Conservation (phyloP, 805 yeast genomes). For the Nakazawaea wickerhamii region DNA sequence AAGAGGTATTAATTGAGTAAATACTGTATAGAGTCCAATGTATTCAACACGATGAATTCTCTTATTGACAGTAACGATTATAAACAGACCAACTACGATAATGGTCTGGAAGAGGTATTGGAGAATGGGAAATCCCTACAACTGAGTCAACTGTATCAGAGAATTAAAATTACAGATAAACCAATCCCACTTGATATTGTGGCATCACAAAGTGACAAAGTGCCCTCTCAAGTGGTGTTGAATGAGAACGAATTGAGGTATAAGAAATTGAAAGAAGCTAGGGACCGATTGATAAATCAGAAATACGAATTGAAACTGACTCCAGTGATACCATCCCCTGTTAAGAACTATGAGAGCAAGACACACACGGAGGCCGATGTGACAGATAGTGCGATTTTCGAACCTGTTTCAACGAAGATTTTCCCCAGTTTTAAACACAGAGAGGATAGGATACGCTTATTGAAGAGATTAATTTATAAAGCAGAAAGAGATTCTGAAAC, state of each 20-base stretch:
- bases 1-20: too few relatives aligned
- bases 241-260: background rate
- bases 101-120: background rate
- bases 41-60: background rate
- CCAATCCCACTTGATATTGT: slow-evolving; percentile 12
- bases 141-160: background rate
- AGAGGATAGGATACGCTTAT: slow-evolving; percentile 8
- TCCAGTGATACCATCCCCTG: slow-evolving; percentile 2
- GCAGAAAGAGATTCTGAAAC: background rate
- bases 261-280: slow-evolving; percentile 6
- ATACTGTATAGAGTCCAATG: too few relatives aligned
- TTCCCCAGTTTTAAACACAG: slow-evolving; percentile 5
- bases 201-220: background rate
- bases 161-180: slow-evolving; percentile 6
- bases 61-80: background rate
- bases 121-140: background rate
- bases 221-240: background rate
- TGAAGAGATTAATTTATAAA: slow-evolving; percentile 8
- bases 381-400: background rate
- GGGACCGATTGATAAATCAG: slow-evolving; percentile 7
- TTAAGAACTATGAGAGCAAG: background rate
- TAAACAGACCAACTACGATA: slow-evolving; percentile 9
- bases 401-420: slow-evolving; percentile 7
- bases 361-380: background rate
- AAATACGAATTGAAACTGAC: slow-evolving; percentile 1